Base-by-base conservation (phyloP, 352 stramenopile species). In the Phytophthora fragariae region DNA sequence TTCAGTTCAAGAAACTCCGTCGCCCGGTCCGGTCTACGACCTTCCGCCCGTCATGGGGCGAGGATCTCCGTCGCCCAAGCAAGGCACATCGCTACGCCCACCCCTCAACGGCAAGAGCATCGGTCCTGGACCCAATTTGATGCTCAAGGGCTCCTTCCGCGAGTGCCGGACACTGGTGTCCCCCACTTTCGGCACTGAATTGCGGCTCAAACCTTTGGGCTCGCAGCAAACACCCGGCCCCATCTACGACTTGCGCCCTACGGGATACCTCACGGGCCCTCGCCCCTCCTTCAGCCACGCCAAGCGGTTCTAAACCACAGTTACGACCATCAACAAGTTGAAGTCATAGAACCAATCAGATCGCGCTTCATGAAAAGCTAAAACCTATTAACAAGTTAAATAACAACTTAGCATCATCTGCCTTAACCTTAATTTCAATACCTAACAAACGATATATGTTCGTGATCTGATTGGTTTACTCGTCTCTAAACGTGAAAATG, bases 21-120 rank as follows among this genome's bases (percentile, higher is more conserved):
- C 84, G 12, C 88, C 89, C 2, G 89, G 88, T 0, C 88, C 89
- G 4, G 90, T 96, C 60, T 96, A 96, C 70, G 83, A 94, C 27
- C 71, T 94, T 5, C 78, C 82, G 5, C 76, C 78, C 12, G 70
- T 81, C 2, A 80, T 91, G 35, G 82, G 87, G 44, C 74, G 68
- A 49, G 72, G 75, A 1, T 72, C 68, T 3, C 57, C 75, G 9
- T 82, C 82, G 10, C 68, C 84, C 41, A 92, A 91, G 65, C 90
- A 93, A 69, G 86, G 86, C 46, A 89, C 82, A 5, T 77, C 86
- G 17, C 77, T 82, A 55, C 85, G 89, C 1, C 79, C 73, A 15
- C 82, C 85, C 17, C 72, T 96, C 19, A 79, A 78, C 62, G 81
- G 76, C 35, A 92, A 84, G 55, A 80, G 58, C 31, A 83, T 91